phyloP scores from a whole-genome alignment of 1,284 basidiomycete species.

The Malassezia brasiliensis region DNA sequence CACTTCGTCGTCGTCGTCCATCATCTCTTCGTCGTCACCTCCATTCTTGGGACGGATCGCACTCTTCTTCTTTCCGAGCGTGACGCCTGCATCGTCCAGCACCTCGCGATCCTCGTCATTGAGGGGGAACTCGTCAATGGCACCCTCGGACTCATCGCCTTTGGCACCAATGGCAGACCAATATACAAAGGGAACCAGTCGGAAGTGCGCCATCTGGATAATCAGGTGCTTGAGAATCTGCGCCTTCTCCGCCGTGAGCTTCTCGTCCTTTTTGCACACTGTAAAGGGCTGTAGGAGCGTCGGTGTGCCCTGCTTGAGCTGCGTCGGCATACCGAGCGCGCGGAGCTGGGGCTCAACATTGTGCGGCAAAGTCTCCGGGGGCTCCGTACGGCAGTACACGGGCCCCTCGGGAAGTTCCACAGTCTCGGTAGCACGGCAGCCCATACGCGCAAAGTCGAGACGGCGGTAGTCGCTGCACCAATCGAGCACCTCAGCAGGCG shows the following conservation, averaged over 20 bases:
- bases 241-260: slow-evolving; percentile 60
- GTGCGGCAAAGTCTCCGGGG: slow-evolving; percentile 70
- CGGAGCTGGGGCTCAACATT: slow-evolving; percentile 93
- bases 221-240: slow-evolving; percentile 47
- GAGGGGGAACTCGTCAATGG: slow-evolving; percentile 25
- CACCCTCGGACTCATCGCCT: slow-evolving; percentile 27
- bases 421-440: slow-evolving; percentile 66
- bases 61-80: slow-evolving; percentile 6
- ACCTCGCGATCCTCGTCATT: slow-evolving; percentile 27
- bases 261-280: slow-evolving; percentile 73
- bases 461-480: slow-evolving; percentile 89
- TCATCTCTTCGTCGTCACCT: neutral
- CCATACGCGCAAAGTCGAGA: slow-evolving; percentile 82
- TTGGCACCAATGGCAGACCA: slow-evolving; percentile 30
- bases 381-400: slow-evolving; percentile 30
- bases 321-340: slow-evolving; percentile 76
- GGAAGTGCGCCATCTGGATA: slow-evolving; percentile 41
- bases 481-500: slow-evolving; percentile 75
- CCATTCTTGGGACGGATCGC: neutral
- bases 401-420: slow-evolving; percentile 62
- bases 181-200: slow-evolving; percentile 43
- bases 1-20: slow-evolving; percentile 15
- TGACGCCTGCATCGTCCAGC: slow-evolving; percentile 19
- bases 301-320: slow-evolving; percentile 77
- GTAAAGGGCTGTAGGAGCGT: slow-evolving; percentile 64